Base-by-base conservation (phyloP, 1,139 yeast species). In the Taphrina wiesneri region DNA sequence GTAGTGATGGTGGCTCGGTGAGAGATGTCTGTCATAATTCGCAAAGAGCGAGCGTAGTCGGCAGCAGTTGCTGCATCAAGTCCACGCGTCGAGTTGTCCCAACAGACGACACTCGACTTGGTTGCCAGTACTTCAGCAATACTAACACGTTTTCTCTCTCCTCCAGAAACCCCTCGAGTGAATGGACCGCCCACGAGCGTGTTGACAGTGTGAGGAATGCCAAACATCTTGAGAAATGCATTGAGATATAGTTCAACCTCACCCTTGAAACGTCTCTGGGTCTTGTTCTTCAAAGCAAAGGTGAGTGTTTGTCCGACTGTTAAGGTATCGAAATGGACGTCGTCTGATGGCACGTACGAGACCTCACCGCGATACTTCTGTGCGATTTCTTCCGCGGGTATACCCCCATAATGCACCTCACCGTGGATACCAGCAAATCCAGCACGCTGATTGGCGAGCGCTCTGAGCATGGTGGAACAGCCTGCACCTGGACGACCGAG, bases 111-210 rank as follows among this genome's bases (percentile, higher is more conserved):
- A 53, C 85, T 80, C 7, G 88, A 85, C 36, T 86, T 84, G 63
- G 85, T 79, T 15, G 85, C 79, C 28, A 85, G 78, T 15, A 49
- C 60, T 73, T 86, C 90, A 28, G 89, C 89, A 71, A 88, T 85
- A 2, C 92, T 86, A 26, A 88, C 93, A 76, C 95, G 85, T 77
- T 87, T 87, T 72, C 95, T 81, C 77, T 88, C 93, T 77, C 95
- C 95, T 71, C 95, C 95, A 52, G 91, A 86, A 36, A 88, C 89
- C 76, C 95, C 95, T 72, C 92, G 82, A 51, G 87, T 82, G 66
- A 81, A 83, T 71, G 87, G 90, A 73, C 84, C 82, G 66, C 92
- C 92, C 34, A 87, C 91, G 69, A 82, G 81, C 21, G 91, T 86
- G 72, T 86, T 80, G 67, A 81, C 80, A 15, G 90, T 86, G 72